phyloP scores from a whole-genome alignment of 345 rosid genomes.

The Lepidium didymum region DNA sequence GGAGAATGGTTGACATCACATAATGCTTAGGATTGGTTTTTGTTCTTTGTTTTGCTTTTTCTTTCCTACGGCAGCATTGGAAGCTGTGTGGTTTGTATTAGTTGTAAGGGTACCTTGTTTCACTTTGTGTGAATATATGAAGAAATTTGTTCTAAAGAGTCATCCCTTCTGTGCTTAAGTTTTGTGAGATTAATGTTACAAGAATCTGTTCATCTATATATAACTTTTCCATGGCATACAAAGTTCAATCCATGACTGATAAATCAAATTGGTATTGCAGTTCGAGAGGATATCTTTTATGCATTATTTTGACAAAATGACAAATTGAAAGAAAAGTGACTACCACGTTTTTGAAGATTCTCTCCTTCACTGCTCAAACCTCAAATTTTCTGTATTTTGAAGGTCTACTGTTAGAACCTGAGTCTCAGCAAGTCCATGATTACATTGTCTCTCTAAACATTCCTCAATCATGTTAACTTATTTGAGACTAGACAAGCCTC shows the following conservation, averaged over 20 bases:
- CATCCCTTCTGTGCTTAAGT: constrained; percentile 23
- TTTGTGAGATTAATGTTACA: constrained; percentile 21
- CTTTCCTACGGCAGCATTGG: not conserved
- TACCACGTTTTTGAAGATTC: not conserved
- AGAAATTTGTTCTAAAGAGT: constrained; percentile 36
- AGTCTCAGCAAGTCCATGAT: constrained; percentile 45
- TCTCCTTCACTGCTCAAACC: constrained; percentile 27
- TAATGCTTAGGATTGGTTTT: not conserved
- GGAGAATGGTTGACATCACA: not conserved
- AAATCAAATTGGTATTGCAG: not conserved
- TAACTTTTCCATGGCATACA: not conserved
- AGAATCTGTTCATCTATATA: not conserved
- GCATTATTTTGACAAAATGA: not conserved
- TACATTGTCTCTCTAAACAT: constrained; percentile 40
- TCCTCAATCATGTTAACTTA: constrained; percentile 33
- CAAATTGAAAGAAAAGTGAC: not conserved
- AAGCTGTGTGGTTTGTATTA: not conserved
- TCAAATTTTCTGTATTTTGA: constrained; percentile 40
- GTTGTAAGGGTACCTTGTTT: not conserved
- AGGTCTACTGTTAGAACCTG: constrained; percentile 33
- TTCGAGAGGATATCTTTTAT: no score
- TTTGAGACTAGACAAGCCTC: no score
- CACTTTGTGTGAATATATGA: constrained; percentile 14
- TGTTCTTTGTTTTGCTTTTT: not conserved
- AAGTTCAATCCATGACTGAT: not conserved